phyloP scores from a whole-genome alignment of 1,139 yeast species.

The Wickerhamiella infanticola region DNA sequence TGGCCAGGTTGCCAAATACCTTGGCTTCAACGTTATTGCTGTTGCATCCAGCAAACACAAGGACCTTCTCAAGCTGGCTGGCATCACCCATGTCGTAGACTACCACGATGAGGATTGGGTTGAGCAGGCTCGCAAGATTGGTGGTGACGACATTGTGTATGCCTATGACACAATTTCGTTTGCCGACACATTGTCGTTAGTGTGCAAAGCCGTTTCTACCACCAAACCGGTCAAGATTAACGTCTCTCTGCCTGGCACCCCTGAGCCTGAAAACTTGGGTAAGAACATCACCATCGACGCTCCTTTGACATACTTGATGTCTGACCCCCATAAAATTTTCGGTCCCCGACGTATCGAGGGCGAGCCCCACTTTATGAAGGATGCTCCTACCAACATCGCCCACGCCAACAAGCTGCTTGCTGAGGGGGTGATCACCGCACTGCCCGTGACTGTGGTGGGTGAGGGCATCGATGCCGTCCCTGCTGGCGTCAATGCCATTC shows the following conservation, averaged over 20 bases:
- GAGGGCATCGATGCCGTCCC: constrained; percentile 12
- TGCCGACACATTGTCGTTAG: constrained; percentile 2
- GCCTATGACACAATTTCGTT: constrained; percentile 42
- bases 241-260: constrained; percentile 2
- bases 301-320: constrained; percentile 7
- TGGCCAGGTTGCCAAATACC: constrained; percentile 36
- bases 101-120: constrained; percentile 41
- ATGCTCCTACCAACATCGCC: constrained; percentile 5
- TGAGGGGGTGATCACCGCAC: constrained; percentile 6
- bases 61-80: constrained; percentile 31
- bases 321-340: constrained; percentile 4
- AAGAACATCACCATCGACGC: constrained; percentile 1
- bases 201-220: constrained; percentile 2
- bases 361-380: constrained; percentile 16
- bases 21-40: constrained; percentile 39
- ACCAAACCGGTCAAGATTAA: constrained; percentile 5
- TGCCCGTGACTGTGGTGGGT: constrained; percentile 11
- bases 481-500: constrained; percentile 8
- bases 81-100: constrained; percentile 48
- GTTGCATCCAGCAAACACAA: constrained; percentile 39
- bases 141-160: constrained; percentile 31
- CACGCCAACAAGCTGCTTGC: constrained; percentile 8
- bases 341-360: constrained; percentile 1
- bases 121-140: constrained; percentile 32
- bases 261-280: background rate